Evolutionary conservation across 805 yeast genomes (phyloP).

Genomic region (Wilhelminamyces savonicus): DNA sequence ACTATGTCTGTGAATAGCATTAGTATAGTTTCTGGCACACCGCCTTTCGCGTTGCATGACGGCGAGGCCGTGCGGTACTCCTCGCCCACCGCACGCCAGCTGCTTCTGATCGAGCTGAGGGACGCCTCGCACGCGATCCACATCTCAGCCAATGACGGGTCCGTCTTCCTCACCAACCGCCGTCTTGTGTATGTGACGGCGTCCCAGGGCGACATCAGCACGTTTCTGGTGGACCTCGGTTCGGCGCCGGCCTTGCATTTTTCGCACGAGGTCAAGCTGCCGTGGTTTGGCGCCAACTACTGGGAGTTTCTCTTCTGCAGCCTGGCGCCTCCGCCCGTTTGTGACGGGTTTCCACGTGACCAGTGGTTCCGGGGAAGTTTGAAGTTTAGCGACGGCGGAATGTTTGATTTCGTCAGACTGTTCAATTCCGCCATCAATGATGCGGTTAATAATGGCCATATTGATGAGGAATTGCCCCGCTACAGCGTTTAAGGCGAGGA

Average conservation of each 20-base stretch:
- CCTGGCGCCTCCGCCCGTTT: slow-evolving; percentile 23
- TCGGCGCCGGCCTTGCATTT: slow-evolving; percentile 23
- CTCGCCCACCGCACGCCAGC: slow-evolving; percentile 19
- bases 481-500: too few relatives aligned
- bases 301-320: slow-evolving; percentile 38
- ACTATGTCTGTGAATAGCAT: too few relatives aligned
- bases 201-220: slow-evolving; percentile 35
- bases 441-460: slow-evolving; percentile 27
- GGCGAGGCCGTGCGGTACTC: slow-evolving; percentile 9
- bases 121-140: slow-evolving; percentile 9
- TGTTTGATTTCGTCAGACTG: slow-evolving; percentile 31
- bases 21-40: too few relatives aligned
- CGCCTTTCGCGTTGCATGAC: too few relatives aligned
- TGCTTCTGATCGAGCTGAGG: slow-evolving; percentile 18
- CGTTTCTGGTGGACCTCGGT: slow-evolving; percentile 31
- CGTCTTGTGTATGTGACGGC: slow-evolving; percentile 34
- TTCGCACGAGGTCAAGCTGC: slow-evolving; percentile 36
- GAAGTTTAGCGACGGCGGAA: slow-evolving; percentile 44
- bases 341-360: slow-evolving; percentile 34
- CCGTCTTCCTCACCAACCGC: slow-evolving; percentile 34
- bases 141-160: slow-evolving; percentile 33
- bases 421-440: slow-evolving; percentile 30
- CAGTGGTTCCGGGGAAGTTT: slow-evolving; percentile 32
- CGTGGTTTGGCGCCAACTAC: slow-evolving; percentile 51
- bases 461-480: slow-evolving; percentile 41